Base-by-base conservation (phyloP, 495 filamentous ascomycete species). In the Xylaria telfairii region DNA sequence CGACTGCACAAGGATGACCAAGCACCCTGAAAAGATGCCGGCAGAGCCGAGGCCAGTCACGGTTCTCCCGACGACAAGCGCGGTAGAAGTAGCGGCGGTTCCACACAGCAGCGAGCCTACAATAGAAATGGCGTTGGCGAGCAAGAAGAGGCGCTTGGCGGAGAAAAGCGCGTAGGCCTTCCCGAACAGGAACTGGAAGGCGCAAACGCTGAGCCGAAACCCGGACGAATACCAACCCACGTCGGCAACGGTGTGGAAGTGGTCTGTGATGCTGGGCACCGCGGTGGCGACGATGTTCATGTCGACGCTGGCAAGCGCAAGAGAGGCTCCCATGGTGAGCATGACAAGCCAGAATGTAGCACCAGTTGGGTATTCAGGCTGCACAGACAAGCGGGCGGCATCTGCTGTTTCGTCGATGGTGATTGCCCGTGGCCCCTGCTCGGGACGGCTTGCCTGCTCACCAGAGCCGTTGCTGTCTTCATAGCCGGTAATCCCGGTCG, bases 221-320 rank as follows among this genome's bases (percentile, higher is more conserved):
- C 78, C 78, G 44, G 77, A 82, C 0, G 77, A 82, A 63, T 86
- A 87, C 85, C 84, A 87, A n/a, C 81, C 82, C 26, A 83, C 74
- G 62, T 84, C 82, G 47, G 74, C 72, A 39, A 77, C 70, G 17
- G 80, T 75, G 32, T 81, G 73, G 64, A 84, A 83, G 12, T 78
- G 71, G 64, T 78, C 74, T 0, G 80, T 78, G 44, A 83, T 82
- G n/a, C 80, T 82, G 75, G 82, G 82, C 24, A 82, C 78, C 24
- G 81, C 81, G 17, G 78, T 83, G 4, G 78, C 80, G 59, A 82
- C 71, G 65, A 83, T 82, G 42, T 75, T 76, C 49, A 69, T 71
- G 62, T 79, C 77, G 9, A 66, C 30, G 21, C 44, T 53, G 30
- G 46, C 46, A 12, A 69, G 59, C 37, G 62, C 19, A 6, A 69